phyloP scores from a whole-genome alignment of 148 eudicot genomes.

The Silene conica region DNA sequence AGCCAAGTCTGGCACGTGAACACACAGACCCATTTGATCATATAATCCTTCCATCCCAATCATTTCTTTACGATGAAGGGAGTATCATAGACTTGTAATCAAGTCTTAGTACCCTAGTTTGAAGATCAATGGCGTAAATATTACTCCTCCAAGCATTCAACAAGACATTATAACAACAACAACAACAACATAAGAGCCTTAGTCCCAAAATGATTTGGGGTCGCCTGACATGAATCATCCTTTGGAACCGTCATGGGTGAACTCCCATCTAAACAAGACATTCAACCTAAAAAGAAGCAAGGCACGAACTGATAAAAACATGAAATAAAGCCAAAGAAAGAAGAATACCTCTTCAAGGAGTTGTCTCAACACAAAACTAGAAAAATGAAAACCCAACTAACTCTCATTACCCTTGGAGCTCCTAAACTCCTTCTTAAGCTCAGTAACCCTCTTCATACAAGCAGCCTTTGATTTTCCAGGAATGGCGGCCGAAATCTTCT shows the following conservation, averaged over 20 bases:
- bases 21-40: no score
- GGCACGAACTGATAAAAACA: neutral
- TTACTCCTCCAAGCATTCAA: neutral
- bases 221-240: no score
- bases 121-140: neutral
- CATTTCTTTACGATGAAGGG: no score
- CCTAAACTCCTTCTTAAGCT: slow-evolving; percentile 78
- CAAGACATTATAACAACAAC: no score
- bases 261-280: no score
- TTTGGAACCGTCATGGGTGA: no score
- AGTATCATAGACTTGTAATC: neutral
- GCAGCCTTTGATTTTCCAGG: slow-evolving; percentile 77
- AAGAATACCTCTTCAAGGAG: slow-evolving; percentile 19
- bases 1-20: no score
- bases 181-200: no score
- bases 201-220: no score
- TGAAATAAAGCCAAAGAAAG: neutral
- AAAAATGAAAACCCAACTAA: no score
- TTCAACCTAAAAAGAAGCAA: neutral
- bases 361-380: neutral
- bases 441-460: slow-evolving; percentile 84
- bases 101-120: neutral
- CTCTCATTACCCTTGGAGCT: slow-evolving; percentile 57
- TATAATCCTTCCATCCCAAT: no score
- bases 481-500: slow-evolving; percentile 83